A percentile compares a stretch with the other conserved stretches of the same genome.
Conservation (phyloP, 768 basidiomycete genomes). For the Boletus rufocinnamomeus region DNA sequence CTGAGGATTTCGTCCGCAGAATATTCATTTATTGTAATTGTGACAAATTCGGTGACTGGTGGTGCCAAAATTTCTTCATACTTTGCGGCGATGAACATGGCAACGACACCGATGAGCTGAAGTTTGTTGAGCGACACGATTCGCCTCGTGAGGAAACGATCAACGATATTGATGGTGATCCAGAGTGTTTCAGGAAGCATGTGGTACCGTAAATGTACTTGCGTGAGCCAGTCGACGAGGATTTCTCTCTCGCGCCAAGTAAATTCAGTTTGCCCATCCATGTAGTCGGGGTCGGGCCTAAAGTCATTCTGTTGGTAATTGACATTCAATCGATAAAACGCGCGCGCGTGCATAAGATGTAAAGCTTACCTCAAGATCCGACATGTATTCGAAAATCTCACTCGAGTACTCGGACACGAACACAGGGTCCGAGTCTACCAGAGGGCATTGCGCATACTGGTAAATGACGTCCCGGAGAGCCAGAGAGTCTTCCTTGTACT, state of each 20-base stretch:
- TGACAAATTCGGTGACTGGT: background rate
- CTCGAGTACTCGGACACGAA: background rate
- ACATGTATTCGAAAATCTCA: background rate
- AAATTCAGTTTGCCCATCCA: background rate
- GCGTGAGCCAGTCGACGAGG: background rate
- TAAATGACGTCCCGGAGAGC: background rate
- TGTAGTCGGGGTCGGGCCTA: background rate
- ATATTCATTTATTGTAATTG: background rate
- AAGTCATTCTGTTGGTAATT: background rate
- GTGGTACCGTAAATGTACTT: background rate
- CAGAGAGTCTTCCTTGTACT: background rate
- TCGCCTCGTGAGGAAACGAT: background rate
- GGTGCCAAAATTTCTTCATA: background rate
- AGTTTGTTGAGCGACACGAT: background rate
- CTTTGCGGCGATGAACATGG: background rate
- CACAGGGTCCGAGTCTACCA: background rate
- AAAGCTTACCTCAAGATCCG: background rate
- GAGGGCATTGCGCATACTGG: background rate
- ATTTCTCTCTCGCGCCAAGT: background rate
- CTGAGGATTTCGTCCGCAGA: background rate
- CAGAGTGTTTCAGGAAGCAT: background rate
- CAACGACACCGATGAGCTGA: background rate
- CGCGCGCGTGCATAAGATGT: background rate
- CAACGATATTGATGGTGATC: background rate
- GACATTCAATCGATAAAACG: background rate